Conservation (phyloP, 495 filamentous ascomycete genomes). For the Hypoxylon trugodes region DNA sequence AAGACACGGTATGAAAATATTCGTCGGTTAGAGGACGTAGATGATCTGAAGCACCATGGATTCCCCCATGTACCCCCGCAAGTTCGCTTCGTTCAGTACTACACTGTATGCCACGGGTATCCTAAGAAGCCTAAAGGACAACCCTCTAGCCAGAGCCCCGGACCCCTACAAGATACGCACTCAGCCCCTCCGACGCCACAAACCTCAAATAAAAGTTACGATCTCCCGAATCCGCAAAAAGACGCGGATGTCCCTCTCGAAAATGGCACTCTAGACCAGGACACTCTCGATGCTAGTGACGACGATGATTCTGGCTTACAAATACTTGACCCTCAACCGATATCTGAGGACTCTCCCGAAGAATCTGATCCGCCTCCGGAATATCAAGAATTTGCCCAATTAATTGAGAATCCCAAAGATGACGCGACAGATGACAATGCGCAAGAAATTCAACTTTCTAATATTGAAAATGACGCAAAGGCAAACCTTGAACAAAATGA, state of each 20-base stretch:
- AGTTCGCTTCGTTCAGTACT: conserved; percentile 89
- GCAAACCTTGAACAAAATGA: background rate
- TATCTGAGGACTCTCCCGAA: conserved; percentile 35
- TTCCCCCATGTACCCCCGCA: conserved; percentile 45
- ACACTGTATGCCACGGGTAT: conserved; percentile 80
- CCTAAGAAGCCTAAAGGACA: conserved; percentile 54
- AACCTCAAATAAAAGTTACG: conserved; percentile 57
- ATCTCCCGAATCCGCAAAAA: conserved; percentile 17
- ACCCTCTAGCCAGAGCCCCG: conserved; percentile 36
- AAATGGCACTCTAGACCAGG: conserved; percentile 7
- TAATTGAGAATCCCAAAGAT: background rate
- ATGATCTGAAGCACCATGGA: conserved; percentile 48
- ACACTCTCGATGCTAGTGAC: conserved; percentile 9
- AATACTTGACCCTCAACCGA: conserved; percentile 39
- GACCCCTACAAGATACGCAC: conserved; percentile 6
- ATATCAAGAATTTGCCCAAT: background rate
- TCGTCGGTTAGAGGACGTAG: conserved; percentile 72
- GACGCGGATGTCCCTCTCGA: too few relatives aligned
- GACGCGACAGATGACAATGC: background rate
- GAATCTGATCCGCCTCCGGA: conserved; percentile 8
- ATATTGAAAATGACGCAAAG: background rate
- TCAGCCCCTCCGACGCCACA: conserved; percentile 42
- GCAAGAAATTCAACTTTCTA: background rate
- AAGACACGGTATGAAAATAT: conserved; percentile 73
- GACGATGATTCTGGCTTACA: conserved; percentile 26